phyloP scores from a whole-genome alignment of 2,329 filamentous ascomycete genomes.

The Monosporascus sp. region DNA sequence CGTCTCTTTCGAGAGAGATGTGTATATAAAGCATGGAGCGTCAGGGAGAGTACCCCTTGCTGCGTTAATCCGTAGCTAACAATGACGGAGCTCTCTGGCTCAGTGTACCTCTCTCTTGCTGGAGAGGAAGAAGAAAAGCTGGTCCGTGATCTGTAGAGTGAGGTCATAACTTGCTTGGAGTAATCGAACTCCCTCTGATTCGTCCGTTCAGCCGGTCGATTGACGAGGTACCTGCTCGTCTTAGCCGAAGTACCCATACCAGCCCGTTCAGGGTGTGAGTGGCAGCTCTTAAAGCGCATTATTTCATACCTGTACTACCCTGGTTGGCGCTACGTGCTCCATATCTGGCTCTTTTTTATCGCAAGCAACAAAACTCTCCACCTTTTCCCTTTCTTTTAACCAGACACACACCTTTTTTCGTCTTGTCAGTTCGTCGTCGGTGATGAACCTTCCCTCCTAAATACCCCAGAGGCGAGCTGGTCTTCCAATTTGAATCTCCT shows the following conservation, averaged over 20 bases:
- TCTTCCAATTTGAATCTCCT: slow-evolving; percentile 24
- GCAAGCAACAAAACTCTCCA: slow-evolving; percentile 32
- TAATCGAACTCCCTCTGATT: slow-evolving; percentile 28
- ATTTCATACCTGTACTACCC: neutral
- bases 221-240: slow-evolving; percentile 17
- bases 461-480: slow-evolving; percentile 27
- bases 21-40: no score
- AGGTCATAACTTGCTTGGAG: slow-evolving; percentile 22
- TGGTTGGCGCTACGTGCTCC: neutral
- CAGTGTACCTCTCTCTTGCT: no score
- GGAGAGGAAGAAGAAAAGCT: no score
- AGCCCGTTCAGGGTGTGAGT: slow-evolving; percentile 4
- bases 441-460: slow-evolving; percentile 14
- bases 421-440: slow-evolving; percentile 1
- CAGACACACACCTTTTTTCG: slow-evolving; percentile 8
- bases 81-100: no score
- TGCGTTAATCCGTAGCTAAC: no score
- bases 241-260: slow-evolving; percentile 21
- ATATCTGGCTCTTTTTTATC: slow-evolving; percentile 27
- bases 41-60: no score
- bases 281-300: neutral
- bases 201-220: slow-evolving; percentile 25
- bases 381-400: slow-evolving; percentile 26
- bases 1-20: no score
- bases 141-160: slow-evolving; percentile 8